Conservation (phyloP, 306 rosid genomes). For the Dryas drummondii region DNA sequence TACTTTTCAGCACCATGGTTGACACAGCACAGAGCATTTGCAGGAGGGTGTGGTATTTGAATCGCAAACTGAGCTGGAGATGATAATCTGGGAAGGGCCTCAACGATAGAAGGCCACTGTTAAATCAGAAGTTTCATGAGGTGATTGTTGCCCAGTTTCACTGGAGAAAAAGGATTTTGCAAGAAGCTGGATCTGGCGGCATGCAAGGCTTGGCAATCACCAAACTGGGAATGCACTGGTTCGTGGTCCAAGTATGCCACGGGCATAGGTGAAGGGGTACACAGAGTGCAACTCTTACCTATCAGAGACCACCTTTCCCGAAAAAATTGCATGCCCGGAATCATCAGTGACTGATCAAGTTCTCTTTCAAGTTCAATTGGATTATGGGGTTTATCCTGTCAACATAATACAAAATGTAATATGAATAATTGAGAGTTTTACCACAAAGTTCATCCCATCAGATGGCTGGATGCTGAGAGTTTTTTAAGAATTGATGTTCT, state of each 20-base stretch:
- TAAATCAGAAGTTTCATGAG: slow-evolving; percentile 32
- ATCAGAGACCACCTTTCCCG: slow-evolving; percentile 45
- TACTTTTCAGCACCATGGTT: slow-evolving; percentile 27
- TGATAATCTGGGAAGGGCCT: slow-evolving; percentile 30
- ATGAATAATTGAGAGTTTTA: slow-evolving; percentile 41
- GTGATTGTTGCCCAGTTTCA: slow-evolving; percentile 36
- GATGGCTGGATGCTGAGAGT: slow-evolving; percentile 37
- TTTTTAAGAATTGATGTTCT: slow-evolving; percentile 77
- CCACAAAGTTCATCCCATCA: slow-evolving; percentile 41
- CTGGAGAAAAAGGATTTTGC: slow-evolving; percentile 37
- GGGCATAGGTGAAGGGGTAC: background rate
- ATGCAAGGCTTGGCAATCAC: slow-evolving; percentile 24
- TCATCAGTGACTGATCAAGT: slow-evolving; percentile 39
- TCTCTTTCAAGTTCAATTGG: slow-evolving; percentile 52
- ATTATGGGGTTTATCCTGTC: slow-evolving; percentile 58
- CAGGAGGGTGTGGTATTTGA: slow-evolving; percentile 26
- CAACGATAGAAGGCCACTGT: slow-evolving; percentile 42
- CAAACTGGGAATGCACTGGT: slow-evolving; percentile 12
- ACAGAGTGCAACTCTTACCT: slow-evolving; percentile 37
- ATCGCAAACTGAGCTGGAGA: slow-evolving; percentile 29
- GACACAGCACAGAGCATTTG: slow-evolving; percentile 25
- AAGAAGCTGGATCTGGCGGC: slow-evolving; percentile 32
- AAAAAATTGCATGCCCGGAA: slow-evolving; percentile 25
- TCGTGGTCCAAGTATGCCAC: slow-evolving; percentile 15
- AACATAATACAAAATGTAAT: slow-evolving; percentile 19